Base-by-base conservation (phyloP, 2,329 filamentous ascomycete species). In the Cucurbitaria berberidis region DNA sequence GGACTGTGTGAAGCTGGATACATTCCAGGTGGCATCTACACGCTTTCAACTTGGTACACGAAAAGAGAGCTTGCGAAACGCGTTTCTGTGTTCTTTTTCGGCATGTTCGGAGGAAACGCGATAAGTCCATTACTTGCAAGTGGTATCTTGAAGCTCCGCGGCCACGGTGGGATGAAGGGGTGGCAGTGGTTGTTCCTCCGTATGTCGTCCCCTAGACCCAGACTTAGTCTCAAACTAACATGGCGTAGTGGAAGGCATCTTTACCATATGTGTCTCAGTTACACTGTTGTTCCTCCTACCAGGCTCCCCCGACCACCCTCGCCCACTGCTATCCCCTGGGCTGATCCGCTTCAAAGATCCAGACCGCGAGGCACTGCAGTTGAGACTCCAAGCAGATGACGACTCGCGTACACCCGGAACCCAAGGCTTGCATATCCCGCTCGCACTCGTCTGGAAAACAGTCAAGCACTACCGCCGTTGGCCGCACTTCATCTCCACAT, bases 121-220 rank as follows among this genome's bases (percentile, higher is more conserved):
- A 70, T 82, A 1, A 80, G 77, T 22, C 79, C 80, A 0, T 69
- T 83, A 1, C 66, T 84, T 3, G 81, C 79, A 0, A 78, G 79
- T 7, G 80, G 76, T 0, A 78, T 83, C 7, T 60, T 83, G 6
- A 78, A 74, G 46, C 68, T 83, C 16, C 75, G 79, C 18, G 77
- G 76, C 0, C 54, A 61, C 10, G 59, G 72, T 2, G 77, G 78
- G 0, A 55, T 83, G 5, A 68, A 69, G 5, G 80, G 80, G 0
- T 83, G 81, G 81, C 77, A 81, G 55, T 82, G 79, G 80, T 76
- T 82, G 1, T 82, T 82, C 36, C 48, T 82, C 10, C 63, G 80
- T 82, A 66, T 44, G 68, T 64, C 19, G 15, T 16, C 16, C 26
- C 9, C 4, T 4, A 9, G 2, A 13, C 2, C 11, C 5, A 13